Base-by-base conservation (phyloP, 805 yeast species). In the Tetrapisispora fleetii region DNA sequence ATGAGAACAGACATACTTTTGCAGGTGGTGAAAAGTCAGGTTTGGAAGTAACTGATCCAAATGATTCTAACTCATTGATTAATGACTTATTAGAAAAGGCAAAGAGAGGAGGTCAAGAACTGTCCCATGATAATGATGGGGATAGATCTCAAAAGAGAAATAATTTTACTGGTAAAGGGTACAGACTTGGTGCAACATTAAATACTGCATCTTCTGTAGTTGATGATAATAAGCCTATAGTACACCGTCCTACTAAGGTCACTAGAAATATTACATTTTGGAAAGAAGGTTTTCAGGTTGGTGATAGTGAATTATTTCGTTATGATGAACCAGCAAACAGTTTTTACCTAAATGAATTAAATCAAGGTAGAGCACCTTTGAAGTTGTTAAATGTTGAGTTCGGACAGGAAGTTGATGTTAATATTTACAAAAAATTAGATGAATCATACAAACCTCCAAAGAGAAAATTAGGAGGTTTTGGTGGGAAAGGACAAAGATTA, bases 211-310 rank as follows among this genome's bases (percentile, higher is more conserved):
- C 69, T 18, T 62, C 62, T 51, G 58, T 59, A 2, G 59, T 67
- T n/a, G 68, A 65, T 22, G 64, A 64, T 8, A 74, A 73, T 52
- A 56, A 58, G 1, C 47, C 53, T 8, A 51, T 58, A 11, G 58
- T 62, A 27, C 54, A 56, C 33, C 62, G 56, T 37, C 58, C 64
- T 3, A 72, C 68, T 37, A 81, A 79, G 50, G 96, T 83, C 5
- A 74, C 76, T 17, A 77, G 98, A 60, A 85, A 85, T 40, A 83
- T 93, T 52, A 87, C 95, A 0, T 91, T 93, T 64, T 93, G 99
- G 99, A 83, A 81, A 56, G 91, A 93, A 59, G 99, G 99, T 1
- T 93, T 93, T 68, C 87, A 88, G 53, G 89, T 93, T 24, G 98
- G 93, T 32, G 96, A 90, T 44, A 98, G 98, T 2, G 78, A 79